Evolutionary conservation across 1,284 basidiomycete genomes (phyloP).

Genomic region (Rhodotorula mucilaginosa): DNA sequence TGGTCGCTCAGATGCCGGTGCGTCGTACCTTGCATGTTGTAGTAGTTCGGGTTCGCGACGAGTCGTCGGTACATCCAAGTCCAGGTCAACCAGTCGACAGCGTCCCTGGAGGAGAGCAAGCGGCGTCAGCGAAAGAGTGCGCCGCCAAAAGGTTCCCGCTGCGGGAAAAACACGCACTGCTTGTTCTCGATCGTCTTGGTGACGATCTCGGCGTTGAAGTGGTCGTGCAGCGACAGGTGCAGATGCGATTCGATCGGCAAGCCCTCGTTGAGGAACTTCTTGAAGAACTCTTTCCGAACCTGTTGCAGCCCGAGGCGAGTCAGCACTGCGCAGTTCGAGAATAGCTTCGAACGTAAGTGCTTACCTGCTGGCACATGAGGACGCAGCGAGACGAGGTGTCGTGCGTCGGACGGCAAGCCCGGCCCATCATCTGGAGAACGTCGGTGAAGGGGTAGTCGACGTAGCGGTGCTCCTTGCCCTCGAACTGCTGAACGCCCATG

Average conservation of each 20-base stretch:
- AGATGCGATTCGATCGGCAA: slow-evolving; percentile 96
- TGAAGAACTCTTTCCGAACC: slow-evolving; percentile 63
- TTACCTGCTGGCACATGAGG: slow-evolving; percentile 92
- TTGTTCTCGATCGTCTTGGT: slow-evolving; percentile 99
- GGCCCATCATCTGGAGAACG: slow-evolving; percentile 97
- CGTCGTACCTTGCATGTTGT: slow-evolving; percentile 73
- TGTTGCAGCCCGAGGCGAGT: slow-evolving; percentile 51
- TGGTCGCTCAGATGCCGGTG: slow-evolving; percentile 92
- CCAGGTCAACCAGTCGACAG: slow-evolving; percentile 80
- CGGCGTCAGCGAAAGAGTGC: slow-evolving; percentile 20
- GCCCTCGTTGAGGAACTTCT: slow-evolving; percentile 95
- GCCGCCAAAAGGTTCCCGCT: slow-evolving; percentile 40
- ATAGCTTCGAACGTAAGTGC: slow-evolving; percentile 45
- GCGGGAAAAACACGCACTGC: slow-evolving; percentile 84
- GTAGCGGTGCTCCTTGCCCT: slow-evolving; percentile 86
- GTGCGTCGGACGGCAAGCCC: slow-evolving; percentile 81
- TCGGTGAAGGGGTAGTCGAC: slow-evolving; percentile 97
- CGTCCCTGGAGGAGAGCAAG: slow-evolving; percentile 36
- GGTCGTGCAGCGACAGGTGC: slow-evolving; percentile 83
- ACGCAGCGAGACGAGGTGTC: slow-evolving; percentile 88
- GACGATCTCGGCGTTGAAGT: slow-evolving; percentile 97
- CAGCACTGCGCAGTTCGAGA: background rate
- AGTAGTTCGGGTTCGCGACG: slow-evolving; percentile 76
- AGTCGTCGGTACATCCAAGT: slow-evolving; percentile 95
- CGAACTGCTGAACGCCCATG: slow-evolving; percentile 95